These are phyloP conservation scores for Lachancea lanzarotensis DNA, from an alignment of 805 yeast genomes.

Conservation along the genomic window DNA sequence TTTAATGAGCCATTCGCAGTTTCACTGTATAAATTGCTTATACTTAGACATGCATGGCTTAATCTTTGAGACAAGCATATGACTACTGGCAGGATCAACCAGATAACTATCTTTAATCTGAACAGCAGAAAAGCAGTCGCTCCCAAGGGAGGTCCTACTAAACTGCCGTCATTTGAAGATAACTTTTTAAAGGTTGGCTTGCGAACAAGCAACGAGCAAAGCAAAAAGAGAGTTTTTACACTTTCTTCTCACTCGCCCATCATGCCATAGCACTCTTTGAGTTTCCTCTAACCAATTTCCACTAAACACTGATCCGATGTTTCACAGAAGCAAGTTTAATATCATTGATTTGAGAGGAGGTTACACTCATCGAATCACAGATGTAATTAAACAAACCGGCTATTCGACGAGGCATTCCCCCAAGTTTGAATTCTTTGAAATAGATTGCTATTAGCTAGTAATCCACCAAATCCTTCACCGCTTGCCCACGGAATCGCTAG, in stretches of 20 bases:
- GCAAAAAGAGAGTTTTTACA: constrained; percentile 14
- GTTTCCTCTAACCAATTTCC: constrained; percentile 26
- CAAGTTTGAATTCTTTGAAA: constrained; percentile 23
- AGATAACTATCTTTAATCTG: constrained; percentile 31
- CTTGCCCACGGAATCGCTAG: constrained; percentile 30
- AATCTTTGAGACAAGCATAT: constrained; percentile 48
- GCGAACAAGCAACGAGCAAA: constrained; percentile 7
- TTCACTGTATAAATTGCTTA: constrained; percentile 43
- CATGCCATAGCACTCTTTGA: constrained; percentile 30
- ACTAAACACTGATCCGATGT: constrained; percentile 26
- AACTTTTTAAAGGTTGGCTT: constrained; percentile 12
- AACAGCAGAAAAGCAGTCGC: constrained; percentile 6
- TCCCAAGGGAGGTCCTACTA: constrained; percentile 6
- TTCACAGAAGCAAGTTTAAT: constrained; percentile 24
- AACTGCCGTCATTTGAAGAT: constrained; percentile 12
- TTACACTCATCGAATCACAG: constrained; percentile 27
- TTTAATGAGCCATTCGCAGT: constrained; percentile 47
- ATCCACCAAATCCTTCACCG: constrained; percentile 34
- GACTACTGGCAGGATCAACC: constrained; percentile 49
- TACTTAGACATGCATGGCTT: constrained; percentile 45
- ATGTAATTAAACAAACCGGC: constrained; percentile 17
- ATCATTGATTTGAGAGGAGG: constrained; percentile 31
- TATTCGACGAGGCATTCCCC: constrained; percentile 24
- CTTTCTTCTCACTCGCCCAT: constrained; percentile 14
- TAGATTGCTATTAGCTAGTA: constrained; percentile 28